These are phyloP conservation scores for Gaillardinia entomophila DNA, from an alignment of 805 yeast species.

Conservation along the genomic window DNA sequence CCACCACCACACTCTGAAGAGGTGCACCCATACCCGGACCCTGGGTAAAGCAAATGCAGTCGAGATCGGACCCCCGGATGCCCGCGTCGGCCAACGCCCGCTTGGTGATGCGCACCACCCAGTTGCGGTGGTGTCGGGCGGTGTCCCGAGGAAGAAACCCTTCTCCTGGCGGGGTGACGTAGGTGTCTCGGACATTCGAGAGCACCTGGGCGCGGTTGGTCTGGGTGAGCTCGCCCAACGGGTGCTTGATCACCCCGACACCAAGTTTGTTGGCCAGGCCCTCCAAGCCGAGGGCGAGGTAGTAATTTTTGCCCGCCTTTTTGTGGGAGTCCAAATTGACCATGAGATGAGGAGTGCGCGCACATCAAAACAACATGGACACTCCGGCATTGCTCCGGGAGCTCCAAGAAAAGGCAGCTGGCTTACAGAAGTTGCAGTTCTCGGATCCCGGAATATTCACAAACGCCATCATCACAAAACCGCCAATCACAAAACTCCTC, in stretches of 20 bases:
- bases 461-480: conserved; percentile 50
- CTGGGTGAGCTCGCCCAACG: conserved; percentile 49
- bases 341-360: conserved; percentile 10
- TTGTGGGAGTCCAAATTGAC: conserved; percentile 43
- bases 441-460: conserved; percentile 58
- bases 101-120: conserved; percentile 79
- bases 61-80: conserved; percentile 47
- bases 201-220: conserved; percentile 68
- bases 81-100: conserved; percentile 59
- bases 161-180: conserved; percentile 95
- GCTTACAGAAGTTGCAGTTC: conserved; percentile 42
- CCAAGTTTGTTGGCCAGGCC: conserved; percentile 98
- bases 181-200: conserved; percentile 92
- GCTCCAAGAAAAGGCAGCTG: conserved; percentile 18
- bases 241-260: conserved; percentile 83
- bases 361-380: too few species aligned
- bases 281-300: conserved; percentile 84
- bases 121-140: conserved; percentile 92
- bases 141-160: conserved; percentile 96
- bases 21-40: conserved; percentile 99
- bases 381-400: too few species aligned
- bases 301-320: conserved; percentile 41
- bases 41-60: conserved; percentile 88
- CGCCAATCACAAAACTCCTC: conserved; percentile 50
- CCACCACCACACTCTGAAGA: conserved; percentile 83